Evolutionary conservation across 805 yeast genomes (phyloP).

Genomic region (Kodamaea leandrae): DNA sequence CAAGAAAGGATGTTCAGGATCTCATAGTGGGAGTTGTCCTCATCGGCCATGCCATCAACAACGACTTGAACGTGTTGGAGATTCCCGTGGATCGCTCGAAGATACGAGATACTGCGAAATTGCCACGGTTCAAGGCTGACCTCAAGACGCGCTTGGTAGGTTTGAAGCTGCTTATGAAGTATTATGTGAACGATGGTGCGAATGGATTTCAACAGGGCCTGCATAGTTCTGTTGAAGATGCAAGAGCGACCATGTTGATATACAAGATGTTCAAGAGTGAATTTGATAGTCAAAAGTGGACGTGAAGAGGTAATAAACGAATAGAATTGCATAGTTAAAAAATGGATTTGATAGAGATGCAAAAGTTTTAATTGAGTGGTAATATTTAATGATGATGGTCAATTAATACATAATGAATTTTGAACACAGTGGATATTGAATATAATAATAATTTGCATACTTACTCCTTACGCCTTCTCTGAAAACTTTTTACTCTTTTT

Average conservation of each 20-base stretch:
- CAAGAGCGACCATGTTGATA: slow-evolving; percentile 82
- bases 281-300: slow-evolving; percentile 27
- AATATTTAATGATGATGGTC: too few species aligned
- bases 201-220: slow-evolving; percentile 68
- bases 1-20: slow-evolving; percentile 55
- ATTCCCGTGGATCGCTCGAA: slow-evolving; percentile 62
- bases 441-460: too few species aligned
- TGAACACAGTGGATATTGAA: too few species aligned
- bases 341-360: too few species aligned
- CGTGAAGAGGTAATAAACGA: too few species aligned
- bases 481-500: background rate
- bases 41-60: slow-evolving; percentile 83
- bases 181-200: slow-evolving; percentile 40
- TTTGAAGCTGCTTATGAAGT: slow-evolving; percentile 60
- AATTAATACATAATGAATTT: too few species aligned
- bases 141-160: slow-evolving; percentile 78
- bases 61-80: slow-evolving; percentile 69
- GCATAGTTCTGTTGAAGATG: slow-evolving; percentile 91
- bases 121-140: slow-evolving; percentile 54
- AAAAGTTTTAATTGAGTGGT: too few species aligned
- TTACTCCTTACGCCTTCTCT: too few species aligned
- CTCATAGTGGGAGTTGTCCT: slow-evolving; percentile 51
- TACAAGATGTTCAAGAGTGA: slow-evolving; percentile 61
- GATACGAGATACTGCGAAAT: slow-evolving; percentile 74
- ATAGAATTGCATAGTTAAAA: too few species aligned